Base-by-base conservation (phyloP, 208 protist genomes). In the Crithidia fasciculata region DNA sequence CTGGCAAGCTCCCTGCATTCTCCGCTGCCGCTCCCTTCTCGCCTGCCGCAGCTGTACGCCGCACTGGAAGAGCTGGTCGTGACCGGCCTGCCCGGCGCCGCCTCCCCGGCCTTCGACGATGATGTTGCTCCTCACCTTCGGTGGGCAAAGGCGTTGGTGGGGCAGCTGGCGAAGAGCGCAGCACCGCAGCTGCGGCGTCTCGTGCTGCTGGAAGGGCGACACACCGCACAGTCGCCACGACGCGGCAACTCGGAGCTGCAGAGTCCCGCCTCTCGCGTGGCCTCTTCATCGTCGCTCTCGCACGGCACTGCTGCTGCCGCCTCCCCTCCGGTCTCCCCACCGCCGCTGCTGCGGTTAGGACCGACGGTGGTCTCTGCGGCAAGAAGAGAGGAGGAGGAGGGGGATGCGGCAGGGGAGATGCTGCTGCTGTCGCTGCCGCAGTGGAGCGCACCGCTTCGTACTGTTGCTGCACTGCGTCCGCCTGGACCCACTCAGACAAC, bases 71-170 rank as follows among this genome's bases (percentile, higher is more conserved):
- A 66, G 28, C 60, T 66, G 5, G 8, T 54, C 19, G 4, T 66
- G 4, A 5, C 45, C 15, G 60, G 60, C 7, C 45, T 66, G 44
- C 18, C 60, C 5, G 8, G 44, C 8, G 2, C 19, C 18, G 7
- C 45, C 45, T 49, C 45, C 9, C 28, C 28, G 28, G 28, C 28
- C 28, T 28, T 49, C 2, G 45, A 15, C 45, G 45, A 49, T 13
- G 36, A 6, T 9, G 15, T 8, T 0, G 15, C 9, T 9, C 4
- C 19, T 5, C 28, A 2, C 16, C n/a, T 54, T 6, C 19, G 19
- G 8, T 66, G 60, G 60, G 60, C 49, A 19, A 19, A 41, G 44
- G 44, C 52, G 45, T 19, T 66, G n/a, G 44, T 66, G 44, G 19
- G 19, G 4, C 60, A 66, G 45, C 60, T 66, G 45, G 44, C 9